Percentiles rank a stretch among this genome's conserved stretches.
These are phyloP conservation scores for Arbutus unedo DNA, from an alignment of 148 eudicot species.

Conservation along the genomic window DNA sequence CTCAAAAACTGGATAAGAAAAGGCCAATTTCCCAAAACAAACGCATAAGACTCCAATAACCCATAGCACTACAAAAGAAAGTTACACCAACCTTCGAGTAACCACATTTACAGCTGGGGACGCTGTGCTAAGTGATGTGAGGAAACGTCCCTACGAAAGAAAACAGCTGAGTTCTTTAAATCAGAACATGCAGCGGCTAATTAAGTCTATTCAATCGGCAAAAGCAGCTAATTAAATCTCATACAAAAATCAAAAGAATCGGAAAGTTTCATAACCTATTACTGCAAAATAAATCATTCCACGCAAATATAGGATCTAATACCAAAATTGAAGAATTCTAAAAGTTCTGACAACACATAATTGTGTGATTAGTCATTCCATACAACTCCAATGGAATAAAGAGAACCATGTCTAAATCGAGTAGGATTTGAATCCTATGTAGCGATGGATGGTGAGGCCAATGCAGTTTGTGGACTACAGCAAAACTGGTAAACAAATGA, in stretches of 20 bases:
- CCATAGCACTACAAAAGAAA: background rate
- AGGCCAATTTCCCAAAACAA: conserved; percentile 7
- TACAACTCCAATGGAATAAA: too few species aligned
- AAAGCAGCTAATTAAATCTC: background rate
- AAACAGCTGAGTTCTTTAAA: conserved; percentile 3
- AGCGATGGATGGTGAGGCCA: background rate
- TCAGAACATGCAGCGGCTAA: conserved; percentile 7
- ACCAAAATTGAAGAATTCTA: too few species aligned
- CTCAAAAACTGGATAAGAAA: conserved; percentile 14
- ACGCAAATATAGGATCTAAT: too few species aligned
- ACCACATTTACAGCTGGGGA: conserved; percentile 93
- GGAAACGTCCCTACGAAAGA: conserved; percentile 68
- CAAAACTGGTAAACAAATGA: background rate
- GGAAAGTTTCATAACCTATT: too few species aligned
- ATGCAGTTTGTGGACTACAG: background rate
- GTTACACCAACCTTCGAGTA: conserved; percentile 64
- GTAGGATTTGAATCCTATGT: conserved; percentile 5
- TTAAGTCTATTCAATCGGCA: background rate
- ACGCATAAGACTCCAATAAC: background rate
- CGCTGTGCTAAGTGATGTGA: conserved; percentile 72
- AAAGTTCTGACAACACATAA: too few species aligned
- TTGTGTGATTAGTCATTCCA: too few species aligned
- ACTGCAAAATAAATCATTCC: too few species aligned
- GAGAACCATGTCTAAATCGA: background rate
- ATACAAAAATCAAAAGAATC: background rate